Conservation (phyloP, 108 stramenopile genomes). For the Aurantiochytrium sp. region DNA sequence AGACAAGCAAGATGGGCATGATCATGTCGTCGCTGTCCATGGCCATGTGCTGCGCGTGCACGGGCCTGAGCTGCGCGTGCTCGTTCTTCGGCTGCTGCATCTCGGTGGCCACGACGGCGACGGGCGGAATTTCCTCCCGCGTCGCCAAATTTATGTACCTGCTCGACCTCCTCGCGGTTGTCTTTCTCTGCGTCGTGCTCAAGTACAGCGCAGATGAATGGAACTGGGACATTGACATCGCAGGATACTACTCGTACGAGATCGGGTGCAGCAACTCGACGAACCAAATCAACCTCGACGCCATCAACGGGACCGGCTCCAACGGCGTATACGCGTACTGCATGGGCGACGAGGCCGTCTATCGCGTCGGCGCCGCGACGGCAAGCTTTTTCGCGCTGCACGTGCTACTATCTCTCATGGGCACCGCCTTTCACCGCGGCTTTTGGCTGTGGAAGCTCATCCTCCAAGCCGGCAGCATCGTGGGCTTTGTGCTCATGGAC, state of each 20-base stretch:
- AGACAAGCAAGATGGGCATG: neutral
- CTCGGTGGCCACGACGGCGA: neutral
- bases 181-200: neutral
- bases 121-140: neutral
- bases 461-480: neutral
- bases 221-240: neutral
- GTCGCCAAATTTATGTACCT: neutral
- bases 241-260: neutral
- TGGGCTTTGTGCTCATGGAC: neutral
- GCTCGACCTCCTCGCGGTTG: neutral
- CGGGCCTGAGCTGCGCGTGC: neutral
- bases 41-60: slow-evolving; percentile 22
- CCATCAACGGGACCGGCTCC: neutral
- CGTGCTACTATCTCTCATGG: neutral
- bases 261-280: neutral
- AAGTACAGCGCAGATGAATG: slow-evolving; percentile 1
- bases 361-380: neutral
- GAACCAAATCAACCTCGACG: neutral
- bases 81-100: neutral
- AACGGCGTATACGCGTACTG: slow-evolving; percentile 3
- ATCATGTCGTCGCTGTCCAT: neutral
- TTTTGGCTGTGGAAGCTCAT: slow-evolving; percentile 6
- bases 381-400: neutral
- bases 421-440: neutral
- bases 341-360: slow-evolving; percentile 19